Evolutionary conservation across 495 filamentous ascomycete species (phyloP), one percentile per base, ranked within the genome.

Genomic region (Massariosphaeria phaeospora): DNA sequence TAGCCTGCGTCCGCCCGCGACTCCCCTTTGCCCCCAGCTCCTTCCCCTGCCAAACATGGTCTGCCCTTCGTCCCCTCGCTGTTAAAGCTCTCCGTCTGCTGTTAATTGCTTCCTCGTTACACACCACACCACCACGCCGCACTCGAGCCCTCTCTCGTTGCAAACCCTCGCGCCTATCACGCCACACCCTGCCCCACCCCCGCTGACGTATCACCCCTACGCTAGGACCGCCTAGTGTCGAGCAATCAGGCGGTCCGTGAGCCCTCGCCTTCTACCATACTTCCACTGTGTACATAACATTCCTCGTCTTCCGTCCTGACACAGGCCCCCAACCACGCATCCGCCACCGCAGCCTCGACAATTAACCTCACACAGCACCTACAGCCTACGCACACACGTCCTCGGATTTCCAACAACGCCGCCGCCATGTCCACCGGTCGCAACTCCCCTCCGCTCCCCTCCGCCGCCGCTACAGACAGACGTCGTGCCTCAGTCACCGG

Each of bases 401-500:
- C 43, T n/a, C n/a, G n/a, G n/a, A 33, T 27, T 41, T 1, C 41
- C 34, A 29, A 17, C 59, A 23, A 21, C n/a, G 2, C 40, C 3
- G 18, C 42, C 27, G 45, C 46, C 55, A 69, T 67, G 61, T 61
- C 66, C 47, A 51, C 63, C 48, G 65, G 58, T 23, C 27, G 40
- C 27, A 51, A 61, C 54, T 52, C 54, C 25, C 50, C 60, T 2
- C 62, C 67, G 4, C 66, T 56, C 36, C 49, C 57, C n/a, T 55
- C 65, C 6, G 54, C 65, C 13, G 34, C 48, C 21, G 31, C 52
- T 48, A 52, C 55, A 15, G 45, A 60, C 24, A 42, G 59, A 38
- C 55, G 57, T 15, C 68, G 70, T 45, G 62, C 70, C 21, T 68
- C 65, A 7, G 59, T 72, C 48, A 62, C 66, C 10, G 67, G 68